These are phyloP conservation scores for Crithidia thermophila DNA, from an alignment of 208 protist genomes.

Conservation along the genomic window DNA sequence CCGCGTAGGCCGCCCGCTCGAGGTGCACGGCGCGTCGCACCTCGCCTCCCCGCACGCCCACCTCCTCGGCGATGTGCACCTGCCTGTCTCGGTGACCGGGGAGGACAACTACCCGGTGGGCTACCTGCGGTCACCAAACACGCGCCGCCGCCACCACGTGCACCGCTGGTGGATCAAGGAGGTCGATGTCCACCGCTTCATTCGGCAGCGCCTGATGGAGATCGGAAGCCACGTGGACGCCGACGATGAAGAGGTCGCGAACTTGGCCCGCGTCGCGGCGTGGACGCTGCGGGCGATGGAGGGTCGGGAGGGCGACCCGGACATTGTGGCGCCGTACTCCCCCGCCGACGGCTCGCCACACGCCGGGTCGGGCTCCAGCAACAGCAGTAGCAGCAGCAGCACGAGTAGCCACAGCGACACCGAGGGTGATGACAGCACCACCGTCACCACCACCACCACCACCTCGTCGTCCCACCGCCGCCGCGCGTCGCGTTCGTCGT, in stretches of 20 bases:
- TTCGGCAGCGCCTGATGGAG: constrained; percentile 17
- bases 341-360: background rate
- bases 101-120: background rate
- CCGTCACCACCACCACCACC: constrained; percentile 1
- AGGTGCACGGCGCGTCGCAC: constrained; percentile 12
- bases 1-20: background rate
- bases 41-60: background rate
- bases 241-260: background rate
- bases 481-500: too few relatives aligned
- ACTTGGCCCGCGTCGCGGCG: constrained; percentile 10
- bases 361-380: background rate
- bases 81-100: background rate
- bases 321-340: background rate
- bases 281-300: constrained; percentile 26
- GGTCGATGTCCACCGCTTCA: constrained; percentile 14
- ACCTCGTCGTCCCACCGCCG: background rate
- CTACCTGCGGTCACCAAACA: background rate
- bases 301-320: background rate
- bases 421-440: background rate
- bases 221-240: constrained; percentile 18
- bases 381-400: constrained; percentile 2
- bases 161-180: constrained; percentile 15
- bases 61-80: constrained; percentile 12
- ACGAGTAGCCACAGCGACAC: background rate
- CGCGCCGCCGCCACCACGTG: constrained; percentile 4